Percentiles rank a stretch among this genome's conserved stretches.
Evolutionary conservation across 768 basidiomycete species (phyloP).

Genomic region (Trametes cinnabarina): DNA sequence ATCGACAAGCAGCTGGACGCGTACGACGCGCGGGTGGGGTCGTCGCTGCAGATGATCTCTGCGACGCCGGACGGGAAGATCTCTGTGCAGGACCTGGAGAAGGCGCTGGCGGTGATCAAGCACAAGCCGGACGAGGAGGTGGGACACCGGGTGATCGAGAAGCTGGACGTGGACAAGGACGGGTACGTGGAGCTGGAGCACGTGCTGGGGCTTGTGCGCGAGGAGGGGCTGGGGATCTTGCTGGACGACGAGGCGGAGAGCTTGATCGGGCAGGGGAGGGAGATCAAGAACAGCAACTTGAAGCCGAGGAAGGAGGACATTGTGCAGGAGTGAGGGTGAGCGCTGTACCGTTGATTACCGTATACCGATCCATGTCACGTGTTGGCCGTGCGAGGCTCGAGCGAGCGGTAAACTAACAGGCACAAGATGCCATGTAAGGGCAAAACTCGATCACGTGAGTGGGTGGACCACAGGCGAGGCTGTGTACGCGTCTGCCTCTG

Average conservation of each 20-base stretch:
- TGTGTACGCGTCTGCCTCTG: neutral
- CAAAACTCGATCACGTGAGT: slow-evolving; percentile 20
- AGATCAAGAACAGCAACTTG: slow-evolving; percentile 64
- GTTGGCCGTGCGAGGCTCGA: no score
- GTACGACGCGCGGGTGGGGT: slow-evolving; percentile 87
- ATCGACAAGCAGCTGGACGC: slow-evolving; percentile 89
- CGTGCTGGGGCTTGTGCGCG: slow-evolving; percentile 82
- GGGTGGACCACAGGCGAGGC: neutral
- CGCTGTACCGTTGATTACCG: slow-evolving; percentile 6
- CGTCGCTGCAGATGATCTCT: slow-evolving; percentile 81
- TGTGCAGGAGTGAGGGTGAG: slow-evolving; percentile 56
- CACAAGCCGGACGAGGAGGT: slow-evolving; percentile 90
- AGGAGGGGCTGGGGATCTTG: slow-evolving; percentile 76
- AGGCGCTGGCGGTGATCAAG: slow-evolving; percentile 89
- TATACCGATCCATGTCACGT: slow-evolving; percentile 11
- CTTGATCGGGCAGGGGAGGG: slow-evolving; percentile 78
- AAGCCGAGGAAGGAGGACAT: slow-evolving; percentile 95
- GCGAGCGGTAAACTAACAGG: no score
- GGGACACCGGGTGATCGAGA: slow-evolving; percentile 82
- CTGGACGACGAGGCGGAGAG: slow-evolving; percentile 83
- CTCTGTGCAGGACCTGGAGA: slow-evolving; percentile 83
- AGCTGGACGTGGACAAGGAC: slow-evolving; percentile 94
- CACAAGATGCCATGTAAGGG: slow-evolving; percentile 10
- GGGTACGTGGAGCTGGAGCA: slow-evolving; percentile 95
- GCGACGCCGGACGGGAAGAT: slow-evolving; percentile 86